Percentiles rank a stretch among this genome's conserved stretches.
These are phyloP conservation scores for Coniophora puteana DNA, from an alignment of 1,284 basidiomycete genomes.

Conservation along the genomic window DNA sequence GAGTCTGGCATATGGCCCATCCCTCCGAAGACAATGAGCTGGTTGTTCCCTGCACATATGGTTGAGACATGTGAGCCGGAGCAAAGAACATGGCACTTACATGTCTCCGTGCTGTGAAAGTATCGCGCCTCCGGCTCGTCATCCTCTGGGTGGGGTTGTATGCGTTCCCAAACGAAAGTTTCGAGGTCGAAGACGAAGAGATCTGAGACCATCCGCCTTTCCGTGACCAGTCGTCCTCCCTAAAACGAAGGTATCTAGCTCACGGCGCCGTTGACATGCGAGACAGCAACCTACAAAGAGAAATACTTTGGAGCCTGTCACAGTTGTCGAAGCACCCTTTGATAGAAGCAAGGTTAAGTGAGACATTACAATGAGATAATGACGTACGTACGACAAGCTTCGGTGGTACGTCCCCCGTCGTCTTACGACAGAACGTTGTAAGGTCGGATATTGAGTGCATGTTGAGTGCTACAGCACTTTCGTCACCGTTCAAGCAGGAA, in stretches of 20 bases:
- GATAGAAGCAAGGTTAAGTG: constrained; percentile 2
- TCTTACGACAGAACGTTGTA: constrained; percentile 80
- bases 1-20: constrained; percentile 80
- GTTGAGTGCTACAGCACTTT: too few species aligned
- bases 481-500: too few species aligned
- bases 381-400: constrained; percentile 74
- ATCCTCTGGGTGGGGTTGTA: constrained; percentile 61
- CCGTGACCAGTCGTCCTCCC: constrained; percentile 85
- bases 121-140: constrained; percentile 77
- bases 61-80: constrained; percentile 3
- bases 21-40: constrained; percentile 88
- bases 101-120: constrained; percentile 89
- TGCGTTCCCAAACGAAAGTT: constrained; percentile 73
- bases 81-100: constrained; percentile 41
- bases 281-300: constrained; percentile 62
- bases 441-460: constrained; percentile 86
- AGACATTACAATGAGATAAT: constrained; percentile 6
- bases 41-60: constrained; percentile 67
- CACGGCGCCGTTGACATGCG: constrained; percentile 8
- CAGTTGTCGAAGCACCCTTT: constrained; percentile 81
- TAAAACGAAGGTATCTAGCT: constrained; percentile 28
- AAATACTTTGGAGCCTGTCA: constrained; percentile 81
- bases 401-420: constrained; percentile 83
- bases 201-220: constrained; percentile 84
- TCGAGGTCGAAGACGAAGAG: constrained; percentile 85